These are phyloP conservation scores for Pseudognaphalium luteoalbum DNA, from an alignment of 129 eudicot species.

Conservation along the genomic window DNA sequence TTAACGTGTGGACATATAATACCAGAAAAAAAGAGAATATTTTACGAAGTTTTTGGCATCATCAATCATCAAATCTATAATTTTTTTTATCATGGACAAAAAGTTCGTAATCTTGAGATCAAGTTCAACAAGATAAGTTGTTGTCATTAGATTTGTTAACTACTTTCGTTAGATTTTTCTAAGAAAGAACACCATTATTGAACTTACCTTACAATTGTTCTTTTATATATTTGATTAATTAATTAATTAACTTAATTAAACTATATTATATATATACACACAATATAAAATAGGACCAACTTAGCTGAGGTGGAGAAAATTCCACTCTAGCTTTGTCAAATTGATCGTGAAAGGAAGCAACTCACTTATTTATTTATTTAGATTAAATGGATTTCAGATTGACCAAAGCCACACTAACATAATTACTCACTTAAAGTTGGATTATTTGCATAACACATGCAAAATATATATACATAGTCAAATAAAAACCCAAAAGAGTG, in stretches of 20 bases:
- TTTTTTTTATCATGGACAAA: constrained; percentile 17
- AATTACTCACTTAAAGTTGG: too few relatives aligned
- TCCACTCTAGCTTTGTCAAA: not conserved
- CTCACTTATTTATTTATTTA: too few relatives aligned
- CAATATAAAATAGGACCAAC: not conserved
- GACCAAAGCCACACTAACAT: not conserved
- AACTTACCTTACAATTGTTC: constrained; percentile 2
- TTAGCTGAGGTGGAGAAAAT: not conserved
- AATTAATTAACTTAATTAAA: too few relatives aligned
- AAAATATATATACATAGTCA: too few relatives aligned
- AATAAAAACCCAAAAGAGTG: too few relatives aligned
- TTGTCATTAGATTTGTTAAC: constrained; percentile 17
- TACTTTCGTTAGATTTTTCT: not conserved
- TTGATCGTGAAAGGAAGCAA: constrained; percentile 7
- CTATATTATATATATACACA: too few relatives aligned
- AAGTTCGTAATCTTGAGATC: constrained; percentile 13
- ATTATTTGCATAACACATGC: too few relatives aligned
- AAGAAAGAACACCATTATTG: constrained; percentile 12
- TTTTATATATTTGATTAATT: not conserved
- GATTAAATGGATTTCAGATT: not conserved
- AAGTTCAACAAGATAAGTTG: constrained; percentile 17
- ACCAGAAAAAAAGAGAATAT: not conserved
- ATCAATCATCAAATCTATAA: constrained; percentile 18
- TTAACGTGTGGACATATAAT: not conserved
- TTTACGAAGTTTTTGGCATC: constrained; percentile 12